Percentiles rank a stretch among this genome's conserved stretches.
Evolutionary conservation across 371 early-diverging fungal species (phyloP).

Genomic region (Mortierella sp.): DNA sequence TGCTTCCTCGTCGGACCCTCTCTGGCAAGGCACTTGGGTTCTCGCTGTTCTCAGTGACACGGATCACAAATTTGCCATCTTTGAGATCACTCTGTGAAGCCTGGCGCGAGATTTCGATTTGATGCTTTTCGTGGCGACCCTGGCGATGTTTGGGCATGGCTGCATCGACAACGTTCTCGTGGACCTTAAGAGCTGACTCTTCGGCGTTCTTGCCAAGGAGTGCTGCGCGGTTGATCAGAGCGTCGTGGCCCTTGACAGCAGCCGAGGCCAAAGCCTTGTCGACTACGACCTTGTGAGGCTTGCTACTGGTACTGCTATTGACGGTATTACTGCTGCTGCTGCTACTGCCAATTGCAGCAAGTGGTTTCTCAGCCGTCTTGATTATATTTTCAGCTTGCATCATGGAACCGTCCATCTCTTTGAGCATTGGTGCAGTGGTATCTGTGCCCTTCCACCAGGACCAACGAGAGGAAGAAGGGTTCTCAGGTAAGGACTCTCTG

Average conservation of each 20-base stretch:
- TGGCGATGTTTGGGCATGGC: conserved; percentile 25
- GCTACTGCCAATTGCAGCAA: not conserved
- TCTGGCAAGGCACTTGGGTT: conserved; percentile 3
- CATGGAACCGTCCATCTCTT: not conserved
- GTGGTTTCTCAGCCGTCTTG: too few relatives aligned
- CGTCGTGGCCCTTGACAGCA: conserved; percentile 46
- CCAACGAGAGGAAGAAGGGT: conserved; percentile 39
- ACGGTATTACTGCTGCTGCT: not conserved
- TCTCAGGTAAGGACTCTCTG: conserved; percentile 6
- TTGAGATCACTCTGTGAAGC: conserved; percentile 21
- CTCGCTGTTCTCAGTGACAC: not conserved
- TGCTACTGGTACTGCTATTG: not conserved
- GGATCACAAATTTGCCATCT: conserved; percentile 37
- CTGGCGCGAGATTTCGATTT: conserved; percentile 30
- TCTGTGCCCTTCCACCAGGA: conserved; percentile 36
- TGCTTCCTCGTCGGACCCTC: conserved; percentile 21
- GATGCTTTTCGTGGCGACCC: conserved; percentile 25
- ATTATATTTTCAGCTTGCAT: not conserved
- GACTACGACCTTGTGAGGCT: conserved; percentile 28
- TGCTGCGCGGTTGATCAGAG: conserved; percentile 13
- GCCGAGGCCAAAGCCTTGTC: conserved; percentile 36
- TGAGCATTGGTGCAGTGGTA: not conserved
- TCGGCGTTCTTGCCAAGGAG: conserved; percentile 23
- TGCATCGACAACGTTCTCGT: conserved; percentile 49
- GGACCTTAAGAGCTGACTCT: conserved; percentile 49